Percentiles rank a stretch among this genome's conserved stretches.
These are phyloP conservation scores for Diutina ranongensis DNA, from an alignment of 1,139 yeast species.

Conservation along the genomic window DNA sequence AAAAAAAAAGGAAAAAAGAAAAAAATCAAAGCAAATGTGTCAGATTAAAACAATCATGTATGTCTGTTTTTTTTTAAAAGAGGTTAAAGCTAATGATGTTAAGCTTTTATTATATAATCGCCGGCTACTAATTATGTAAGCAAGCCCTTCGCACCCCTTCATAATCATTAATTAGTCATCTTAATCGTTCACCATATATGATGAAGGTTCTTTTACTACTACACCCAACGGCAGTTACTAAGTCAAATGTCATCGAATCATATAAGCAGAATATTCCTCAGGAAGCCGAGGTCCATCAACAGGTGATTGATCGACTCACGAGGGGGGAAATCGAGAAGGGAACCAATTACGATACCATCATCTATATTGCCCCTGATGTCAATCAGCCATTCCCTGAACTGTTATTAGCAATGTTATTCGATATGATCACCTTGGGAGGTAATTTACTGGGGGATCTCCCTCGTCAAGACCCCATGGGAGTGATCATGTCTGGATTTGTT, in stretches of 20 bases:
- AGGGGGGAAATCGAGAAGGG: slow-evolving; percentile 40
- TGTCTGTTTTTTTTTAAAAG: too few species aligned
- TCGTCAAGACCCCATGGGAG: slow-evolving; percentile 40
- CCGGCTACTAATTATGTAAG: too few species aligned
- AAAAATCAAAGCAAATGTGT: too few species aligned
- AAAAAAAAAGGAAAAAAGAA: too few species aligned
- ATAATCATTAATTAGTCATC: background rate
- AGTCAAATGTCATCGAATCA: slow-evolving; percentile 34
- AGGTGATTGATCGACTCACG: slow-evolving; percentile 61
- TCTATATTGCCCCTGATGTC: slow-evolving; percentile 47
- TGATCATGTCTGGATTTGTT: slow-evolving; percentile 55
- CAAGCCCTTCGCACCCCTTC: background rate
- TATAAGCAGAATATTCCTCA: slow-evolving; percentile 18
- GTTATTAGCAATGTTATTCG: slow-evolving; percentile 30
- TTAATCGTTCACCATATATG: background rate
- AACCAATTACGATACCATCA: slow-evolving; percentile 35
- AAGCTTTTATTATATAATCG: too few species aligned
- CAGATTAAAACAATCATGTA: too few species aligned
- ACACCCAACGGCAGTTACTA: slow-evolving; percentile 65
- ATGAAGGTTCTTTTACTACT: slow-evolving; percentile 38
- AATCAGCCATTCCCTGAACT: slow-evolving; percentile 30
- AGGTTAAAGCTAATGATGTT: too few species aligned
- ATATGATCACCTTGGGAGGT: slow-evolving; percentile 36
- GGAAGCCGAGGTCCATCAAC: slow-evolving; percentile 33
- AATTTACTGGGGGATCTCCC: slow-evolving; percentile 42